A percentile compares a stretch with the other conserved stretches of the same genome.
Evolutionary conservation across 192 early-diverging fungal species (phyloP).

Genomic region (Coemansia sp.): DNA sequence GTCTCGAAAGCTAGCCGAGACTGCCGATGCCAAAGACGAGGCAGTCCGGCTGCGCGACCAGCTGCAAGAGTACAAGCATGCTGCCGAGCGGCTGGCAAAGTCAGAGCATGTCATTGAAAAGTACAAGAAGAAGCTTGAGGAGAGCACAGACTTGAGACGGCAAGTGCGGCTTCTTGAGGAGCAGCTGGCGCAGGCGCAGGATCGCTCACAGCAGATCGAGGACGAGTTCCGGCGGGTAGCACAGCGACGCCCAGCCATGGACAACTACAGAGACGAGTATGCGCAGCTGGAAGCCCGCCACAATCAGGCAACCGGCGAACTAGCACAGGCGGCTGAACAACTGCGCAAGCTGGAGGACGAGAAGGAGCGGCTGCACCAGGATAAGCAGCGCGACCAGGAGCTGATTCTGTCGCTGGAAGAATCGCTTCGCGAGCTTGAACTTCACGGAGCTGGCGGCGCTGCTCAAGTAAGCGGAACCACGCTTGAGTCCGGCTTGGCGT

Average conservation of each 20-base stretch:
- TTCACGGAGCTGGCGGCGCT: slow-evolving; percentile 48
- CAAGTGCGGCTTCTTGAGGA: slow-evolving; percentile 80
- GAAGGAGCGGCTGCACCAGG: slow-evolving; percentile 64
- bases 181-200: slow-evolving; percentile 67
- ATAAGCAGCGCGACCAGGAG: slow-evolving; percentile 70
- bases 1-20: slow-evolving; percentile 61
- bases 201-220: slow-evolving; percentile 76
- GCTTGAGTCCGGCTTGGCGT: slow-evolving; percentile 33
- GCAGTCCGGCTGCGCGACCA: slow-evolving; percentile 78
- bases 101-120: slow-evolving; percentile 94
- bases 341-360: slow-evolving; percentile 63
- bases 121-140: slow-evolving; percentile 94
- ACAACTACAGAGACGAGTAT: slow-evolving; percentile 86
- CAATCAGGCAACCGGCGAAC: slow-evolving; percentile 66
- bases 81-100: slow-evolving; percentile 90
- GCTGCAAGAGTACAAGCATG: slow-evolving; percentile 87
- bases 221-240: slow-evolving; percentile 85
- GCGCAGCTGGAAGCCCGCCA: slow-evolving; percentile 73
- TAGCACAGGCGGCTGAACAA: slow-evolving; percentile 72
- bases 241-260: slow-evolving; percentile 78
- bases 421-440: slow-evolving; percentile 77
- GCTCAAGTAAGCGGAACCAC: slow-evolving; percentile 29
- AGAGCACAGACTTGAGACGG: slow-evolving; percentile 75
- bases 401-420: slow-evolving; percentile 80
- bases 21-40: slow-evolving; percentile 71